Conservation (phyloP, 345 rosid genomes). For the Eucalyptus fibrosa region DNA sequence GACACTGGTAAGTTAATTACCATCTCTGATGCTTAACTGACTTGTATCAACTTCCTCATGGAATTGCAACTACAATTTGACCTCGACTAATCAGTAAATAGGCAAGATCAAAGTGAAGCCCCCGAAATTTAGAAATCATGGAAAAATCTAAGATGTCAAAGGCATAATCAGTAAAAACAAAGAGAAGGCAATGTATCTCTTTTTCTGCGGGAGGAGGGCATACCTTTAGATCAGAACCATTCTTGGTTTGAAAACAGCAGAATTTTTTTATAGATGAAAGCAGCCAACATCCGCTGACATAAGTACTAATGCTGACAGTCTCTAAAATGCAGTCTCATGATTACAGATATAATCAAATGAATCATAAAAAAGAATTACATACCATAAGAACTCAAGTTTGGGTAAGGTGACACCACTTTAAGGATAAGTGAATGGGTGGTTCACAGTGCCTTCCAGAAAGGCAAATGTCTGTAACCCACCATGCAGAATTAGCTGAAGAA, state of each 20-base stretch:
- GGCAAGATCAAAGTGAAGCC: too few relatives aligned
- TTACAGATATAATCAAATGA: not conserved
- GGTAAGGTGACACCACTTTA: not conserved
- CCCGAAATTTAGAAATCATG: too few relatives aligned
- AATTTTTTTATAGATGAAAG: not conserved
- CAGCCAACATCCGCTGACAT: not conserved
- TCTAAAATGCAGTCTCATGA: not conserved
- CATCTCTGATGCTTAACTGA: too few relatives aligned
- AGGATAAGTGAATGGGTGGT: not conserved
- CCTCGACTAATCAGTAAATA: too few relatives aligned
- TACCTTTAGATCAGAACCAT: not conserved
- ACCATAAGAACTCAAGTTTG: not conserved
- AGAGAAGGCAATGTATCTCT: not conserved
- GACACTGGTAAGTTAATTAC: too few relatives aligned
- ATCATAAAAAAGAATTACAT: not conserved
- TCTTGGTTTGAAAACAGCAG: not conserved
- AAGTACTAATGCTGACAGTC: not conserved
- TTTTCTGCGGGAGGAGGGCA: not conserved
- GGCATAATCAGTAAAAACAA: not conserved
- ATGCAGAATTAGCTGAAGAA: not conserved
- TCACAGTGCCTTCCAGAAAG: not conserved
- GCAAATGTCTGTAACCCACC: not conserved
- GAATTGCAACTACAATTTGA: too few relatives aligned
- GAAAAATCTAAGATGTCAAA: not conserved
- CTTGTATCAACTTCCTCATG: too few relatives aligned